Conservation (phyloP, 108 stramenopile genomes). For the Skeletonema potamos region DNA sequence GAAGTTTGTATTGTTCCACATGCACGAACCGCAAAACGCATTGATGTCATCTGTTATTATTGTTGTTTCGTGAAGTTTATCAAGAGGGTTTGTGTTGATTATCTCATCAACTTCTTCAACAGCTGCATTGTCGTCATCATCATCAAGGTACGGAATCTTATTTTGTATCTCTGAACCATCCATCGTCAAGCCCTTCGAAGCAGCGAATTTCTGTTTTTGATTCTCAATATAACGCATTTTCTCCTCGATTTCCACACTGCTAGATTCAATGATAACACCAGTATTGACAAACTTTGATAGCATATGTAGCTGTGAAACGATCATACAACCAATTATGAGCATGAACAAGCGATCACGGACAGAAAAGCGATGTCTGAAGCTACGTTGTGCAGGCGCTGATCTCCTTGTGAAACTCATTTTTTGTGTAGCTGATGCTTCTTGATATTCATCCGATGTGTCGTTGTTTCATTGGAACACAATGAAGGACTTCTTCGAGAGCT, state of each 20-base stretch:
- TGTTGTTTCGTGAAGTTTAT: background rate
- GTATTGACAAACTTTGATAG: background rate
- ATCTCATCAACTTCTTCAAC: background rate
- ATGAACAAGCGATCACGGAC: background rate
- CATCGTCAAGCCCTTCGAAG: background rate
- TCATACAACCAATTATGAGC: background rate
- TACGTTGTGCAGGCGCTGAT: no score
- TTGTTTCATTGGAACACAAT: no score
- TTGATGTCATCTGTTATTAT: background rate
- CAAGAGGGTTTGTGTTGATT: background rate
- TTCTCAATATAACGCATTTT: background rate
- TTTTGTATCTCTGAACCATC: background rate
- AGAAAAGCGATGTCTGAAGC: background rate
- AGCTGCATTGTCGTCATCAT: background rate
- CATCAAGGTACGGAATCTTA: background rate
- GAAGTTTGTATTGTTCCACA: background rate
- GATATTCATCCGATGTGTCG: no score
- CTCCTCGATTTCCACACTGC: background rate
- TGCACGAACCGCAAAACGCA: background rate
- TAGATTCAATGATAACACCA: background rate
- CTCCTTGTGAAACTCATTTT: no score
- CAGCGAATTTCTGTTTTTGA: background rate
- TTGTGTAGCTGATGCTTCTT: no score
- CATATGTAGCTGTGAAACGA: background rate
- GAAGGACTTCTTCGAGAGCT: no score